These are phyloP conservation scores for Gilbertella persicaria DNA, from an alignment of 371 early-diverging fungal species.

Conservation along the genomic window DNA sequence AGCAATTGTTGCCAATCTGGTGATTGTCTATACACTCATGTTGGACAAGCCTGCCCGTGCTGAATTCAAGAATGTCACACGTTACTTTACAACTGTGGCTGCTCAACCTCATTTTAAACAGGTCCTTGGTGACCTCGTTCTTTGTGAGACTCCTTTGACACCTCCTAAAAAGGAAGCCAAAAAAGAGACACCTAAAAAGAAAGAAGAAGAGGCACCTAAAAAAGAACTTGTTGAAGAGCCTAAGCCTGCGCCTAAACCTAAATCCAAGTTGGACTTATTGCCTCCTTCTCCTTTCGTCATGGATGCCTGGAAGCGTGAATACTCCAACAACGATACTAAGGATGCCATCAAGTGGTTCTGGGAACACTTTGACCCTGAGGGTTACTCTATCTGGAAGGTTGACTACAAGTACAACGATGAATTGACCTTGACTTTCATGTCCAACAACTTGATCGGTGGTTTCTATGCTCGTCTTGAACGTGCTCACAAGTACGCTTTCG, in stretches of 20 bases:
- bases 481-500: conserved; percentile 96
- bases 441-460: conserved; percentile 90
- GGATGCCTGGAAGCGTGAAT: conserved; percentile 95
- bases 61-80: conserved; percentile 78
- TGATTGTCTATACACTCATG: conserved; percentile 44
- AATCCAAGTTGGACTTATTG: conserved; percentile 89
- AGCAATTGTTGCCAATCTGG: conserved; percentile 52
- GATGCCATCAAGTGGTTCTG: conserved; percentile 93
- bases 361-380: conserved; percentile 84
- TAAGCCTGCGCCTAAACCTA: conserved; percentile 84
- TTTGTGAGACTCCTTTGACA: conserved; percentile 39
- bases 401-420: conserved; percentile 95
- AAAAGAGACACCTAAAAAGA: too few relatives aligned
- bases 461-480: conserved; percentile 93
- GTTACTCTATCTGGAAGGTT: conserved; percentile 88
- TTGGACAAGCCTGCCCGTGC: conserved; percentile 70
- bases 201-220: too few relatives aligned
- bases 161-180: conserved; percentile 62
- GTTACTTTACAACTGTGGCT: conserved; percentile 84
- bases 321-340: conserved; percentile 95
- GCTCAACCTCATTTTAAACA: conserved; percentile 80
- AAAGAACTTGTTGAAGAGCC: conserved; percentile 53
- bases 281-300: conserved; percentile 81
- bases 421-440: conserved; percentile 85
- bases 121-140: conserved; percentile 64